Evolutionary conservation across 2,329 filamentous ascomycete genomes (phyloP).

Genomic region (Monosporascus sp.): DNA sequence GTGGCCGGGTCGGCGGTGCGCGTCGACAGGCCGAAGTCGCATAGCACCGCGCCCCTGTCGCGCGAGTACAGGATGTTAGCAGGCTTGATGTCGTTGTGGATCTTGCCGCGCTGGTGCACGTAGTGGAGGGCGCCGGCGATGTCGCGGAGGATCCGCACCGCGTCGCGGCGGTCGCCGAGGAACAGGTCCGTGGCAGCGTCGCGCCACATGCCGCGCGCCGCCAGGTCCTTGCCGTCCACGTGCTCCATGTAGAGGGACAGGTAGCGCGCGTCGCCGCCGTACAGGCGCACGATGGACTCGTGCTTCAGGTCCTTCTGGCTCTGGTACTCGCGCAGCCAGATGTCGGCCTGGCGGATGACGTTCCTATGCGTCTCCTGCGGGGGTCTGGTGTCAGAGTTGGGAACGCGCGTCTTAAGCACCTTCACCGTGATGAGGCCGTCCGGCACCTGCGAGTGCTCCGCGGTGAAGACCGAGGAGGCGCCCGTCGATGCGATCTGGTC

Average conservation of each 20-base stretch:
- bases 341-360: conserved; percentile 55
- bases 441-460: conserved; percentile 46
- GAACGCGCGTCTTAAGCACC: conserved; percentile 50
- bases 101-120: conserved; percentile 47
- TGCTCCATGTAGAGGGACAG: conserved; percentile 59
- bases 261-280: conserved; percentile 56
- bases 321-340: conserved; percentile 55
- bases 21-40: conserved; percentile 56
- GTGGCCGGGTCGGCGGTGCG: conserved; percentile 39
- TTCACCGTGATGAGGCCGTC: conserved; percentile 56
- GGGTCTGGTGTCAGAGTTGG: conserved; percentile 35
- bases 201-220: conserved; percentile 46
- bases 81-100: conserved; percentile 61
- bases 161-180: conserved; percentile 43
- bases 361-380: conserved; percentile 47
- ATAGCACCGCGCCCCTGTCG: conserved; percentile 54
- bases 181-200: conserved; percentile 44
- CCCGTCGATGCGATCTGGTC: conserved; percentile 52
- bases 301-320: conserved; percentile 52
- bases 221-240: conserved; percentile 51
- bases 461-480: conserved; percentile 53
- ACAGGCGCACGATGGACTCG: conserved; percentile 53
- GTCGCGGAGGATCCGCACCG: conserved; percentile 48
- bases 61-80: conserved; percentile 57
- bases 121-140: conserved; percentile 51